Evolutionary conservation across 495 filamentous ascomycete genomes (phyloP).

Genomic region (Opeltia flavorubescens): DNA sequence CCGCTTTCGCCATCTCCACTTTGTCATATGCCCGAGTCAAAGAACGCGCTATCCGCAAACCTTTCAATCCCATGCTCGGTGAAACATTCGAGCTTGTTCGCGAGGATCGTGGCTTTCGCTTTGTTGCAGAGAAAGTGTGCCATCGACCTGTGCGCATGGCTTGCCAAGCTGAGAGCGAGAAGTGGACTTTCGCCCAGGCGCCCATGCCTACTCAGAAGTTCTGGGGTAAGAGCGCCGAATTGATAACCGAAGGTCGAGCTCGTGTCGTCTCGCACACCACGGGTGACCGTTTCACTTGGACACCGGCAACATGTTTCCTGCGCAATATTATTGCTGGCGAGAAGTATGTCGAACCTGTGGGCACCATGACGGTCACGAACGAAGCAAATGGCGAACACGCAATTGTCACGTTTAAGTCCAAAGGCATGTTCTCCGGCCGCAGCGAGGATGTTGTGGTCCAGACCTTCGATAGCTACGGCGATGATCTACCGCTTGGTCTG

Average conservation of each 20-base stretch:
- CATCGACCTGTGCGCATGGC: conserved; percentile 88
- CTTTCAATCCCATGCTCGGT: conserved; percentile 94
- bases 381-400: conserved; percentile 71
- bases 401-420: conserved; percentile 71
- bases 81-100: conserved; percentile 91
- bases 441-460: conserved; percentile 78
- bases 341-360: conserved; percentile 94
- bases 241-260: conserved; percentile 79
- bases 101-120: conserved; percentile 75
- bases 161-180: conserved; percentile 72
- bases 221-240: conserved; percentile 92
- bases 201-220: conserved; percentile 90
- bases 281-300: conserved; percentile 74
- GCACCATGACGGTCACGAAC: conserved; percentile 66
- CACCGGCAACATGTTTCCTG: conserved; percentile 71
- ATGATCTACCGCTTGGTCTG: conserved; percentile 45
- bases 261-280: conserved; percentile 55
- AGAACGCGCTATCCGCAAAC: conserved; percentile 88
- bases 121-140: conserved; percentile 83
- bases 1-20: conserved; percentile 78
- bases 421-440: conserved; percentile 91
- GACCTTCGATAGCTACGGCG: conserved; percentile 48
- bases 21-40: conserved; percentile 68
- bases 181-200: conserved; percentile 76
- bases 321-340: conserved; percentile 95